Conservation (phyloP, 2,329 filamentous ascomycete species). For the Neopestalotiopsis sp. region DNA sequence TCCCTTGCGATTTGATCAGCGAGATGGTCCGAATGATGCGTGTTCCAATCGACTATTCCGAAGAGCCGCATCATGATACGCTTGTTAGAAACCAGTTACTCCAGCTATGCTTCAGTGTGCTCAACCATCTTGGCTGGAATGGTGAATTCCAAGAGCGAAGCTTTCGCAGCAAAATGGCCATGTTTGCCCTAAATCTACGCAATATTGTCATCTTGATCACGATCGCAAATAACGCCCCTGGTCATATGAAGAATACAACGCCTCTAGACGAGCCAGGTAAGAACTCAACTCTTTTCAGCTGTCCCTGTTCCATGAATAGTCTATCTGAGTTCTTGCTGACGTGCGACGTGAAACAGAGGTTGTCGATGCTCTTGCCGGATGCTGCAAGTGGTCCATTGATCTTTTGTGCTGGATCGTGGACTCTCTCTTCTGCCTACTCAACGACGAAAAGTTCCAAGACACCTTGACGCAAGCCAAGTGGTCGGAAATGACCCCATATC, state of each 20-base stretch:
- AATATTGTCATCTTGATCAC: constrained; percentile 72
- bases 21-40: constrained; percentile 74
- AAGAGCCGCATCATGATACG: constrained; percentile 74
- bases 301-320: neutral
- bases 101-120: constrained; percentile 77
- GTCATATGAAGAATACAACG: constrained; percentile 58
- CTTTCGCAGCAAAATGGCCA: constrained; percentile 76
- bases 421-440: constrained; percentile 60
- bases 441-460: constrained; percentile 56
- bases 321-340: constrained; percentile 22
- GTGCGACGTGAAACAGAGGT: constrained; percentile 57
- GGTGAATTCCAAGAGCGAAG: constrained; percentile 66
- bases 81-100: constrained; percentile 76
- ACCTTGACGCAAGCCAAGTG: constrained; percentile 54
- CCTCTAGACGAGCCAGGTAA: constrained; percentile 69
- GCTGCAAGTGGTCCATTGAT: constrained; percentile 80
- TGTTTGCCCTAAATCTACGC: constrained; percentile 76
- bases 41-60: constrained; percentile 80
- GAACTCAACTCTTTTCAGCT: constrained; percentile 26
- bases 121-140: constrained; percentile 78
- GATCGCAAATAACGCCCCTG: constrained; percentile 64
- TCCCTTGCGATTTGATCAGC: constrained; percentile 66
- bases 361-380: constrained; percentile 73
- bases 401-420: constrained; percentile 69
- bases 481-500: constrained; percentile 54